Base-by-base conservation (phyloP, 1,139 yeast genomes). In the Sporopachydermia cereana region DNA sequence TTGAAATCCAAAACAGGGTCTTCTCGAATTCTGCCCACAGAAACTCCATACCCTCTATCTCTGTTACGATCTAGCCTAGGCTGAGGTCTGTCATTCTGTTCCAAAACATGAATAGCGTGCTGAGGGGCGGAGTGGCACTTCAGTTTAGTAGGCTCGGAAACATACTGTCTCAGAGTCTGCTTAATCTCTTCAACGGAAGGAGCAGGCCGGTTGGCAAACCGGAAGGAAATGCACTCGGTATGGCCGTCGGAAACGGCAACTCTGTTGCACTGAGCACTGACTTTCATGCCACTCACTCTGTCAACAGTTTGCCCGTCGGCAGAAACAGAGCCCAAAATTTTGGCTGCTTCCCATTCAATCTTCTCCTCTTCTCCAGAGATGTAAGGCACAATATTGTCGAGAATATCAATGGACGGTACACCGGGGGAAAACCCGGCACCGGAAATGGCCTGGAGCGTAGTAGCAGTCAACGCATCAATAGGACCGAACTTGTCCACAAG, bases 361-460 rank as follows among this genome's bases (percentile, higher is more conserved):
- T 91, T 91, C 55, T 93, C 99, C 68, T 91, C 99, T 67, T 91
- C 99, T 44, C 98, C 96, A 50, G 91, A 74, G 58, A 91, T 91
- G 71, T 70, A 89, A 43, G 99, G 99, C 47, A 91, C 86, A 54
- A 91, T 74, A 68, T 91, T 91, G 67, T 91, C 99, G 57, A 91
- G 73, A 46, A 91, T 79, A 60, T 91, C 97, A 66, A 91, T 89
- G 50, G 95, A 93, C 24, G 96, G 78, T 45, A 89, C 95, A 62
- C 99, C 99, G 42, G 99, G 99, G 14, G 96, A 84, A 64, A 85
- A 91, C 2, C 99, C 99, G 24, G 95, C 98, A 54, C 99, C 99
- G 5, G 97, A 88, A 52, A 91, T 85, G 41, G 98, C 98, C 65
- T 91, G 99, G 65, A 91, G 67, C 17, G 98, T 91, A 48, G 97